These are phyloP conservation scores for Theobroma cacao DNA, from an alignment of 345 rosid genomes.

Conservation along the genomic window DNA sequence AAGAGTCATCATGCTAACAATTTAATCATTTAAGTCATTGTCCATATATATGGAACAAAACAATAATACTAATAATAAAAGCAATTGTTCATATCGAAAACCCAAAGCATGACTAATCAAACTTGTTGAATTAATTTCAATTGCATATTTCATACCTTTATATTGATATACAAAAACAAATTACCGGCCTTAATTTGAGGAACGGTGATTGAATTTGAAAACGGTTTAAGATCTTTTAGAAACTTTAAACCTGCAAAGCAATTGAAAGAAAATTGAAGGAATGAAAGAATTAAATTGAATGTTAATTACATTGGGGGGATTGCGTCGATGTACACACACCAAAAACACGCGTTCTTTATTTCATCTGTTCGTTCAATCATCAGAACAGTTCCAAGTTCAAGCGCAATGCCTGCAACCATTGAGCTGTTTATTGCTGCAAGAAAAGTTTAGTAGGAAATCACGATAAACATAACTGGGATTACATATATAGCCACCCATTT, in stretches of 20 bases:
- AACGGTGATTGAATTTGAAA: not conserved
- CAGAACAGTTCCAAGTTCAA: not conserved
- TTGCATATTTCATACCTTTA: no score
- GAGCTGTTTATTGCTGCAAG: not conserved
- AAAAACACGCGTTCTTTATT: not conserved
- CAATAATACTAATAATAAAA: no score
- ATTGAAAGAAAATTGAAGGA: not conserved
- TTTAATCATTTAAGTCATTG: not conserved
- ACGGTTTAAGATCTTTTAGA: not conserved
- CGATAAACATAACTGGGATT: not conserved
- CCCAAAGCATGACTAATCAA: not conserved
- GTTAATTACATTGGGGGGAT: not conserved
- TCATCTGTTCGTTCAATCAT: slow-evolving; percentile 2
- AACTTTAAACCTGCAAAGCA: not conserved
- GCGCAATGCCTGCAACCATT: not conserved
- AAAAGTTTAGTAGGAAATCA: not conserved
- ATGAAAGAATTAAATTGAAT: not conserved
- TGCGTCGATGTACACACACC: not conserved
- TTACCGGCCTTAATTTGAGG: not conserved
- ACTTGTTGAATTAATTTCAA: no score
- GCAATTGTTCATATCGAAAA: not conserved
- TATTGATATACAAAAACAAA: no score
- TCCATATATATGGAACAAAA: no score
- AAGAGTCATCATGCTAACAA: not conserved
- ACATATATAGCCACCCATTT: slow-evolving; percentile 2